A percentile compares a stretch with the other conserved stretches of the same genome.
Conservation (phyloP, 2,329 filamentous ascomycete species). For the Aspergillus ochraceoroseus region DNA sequence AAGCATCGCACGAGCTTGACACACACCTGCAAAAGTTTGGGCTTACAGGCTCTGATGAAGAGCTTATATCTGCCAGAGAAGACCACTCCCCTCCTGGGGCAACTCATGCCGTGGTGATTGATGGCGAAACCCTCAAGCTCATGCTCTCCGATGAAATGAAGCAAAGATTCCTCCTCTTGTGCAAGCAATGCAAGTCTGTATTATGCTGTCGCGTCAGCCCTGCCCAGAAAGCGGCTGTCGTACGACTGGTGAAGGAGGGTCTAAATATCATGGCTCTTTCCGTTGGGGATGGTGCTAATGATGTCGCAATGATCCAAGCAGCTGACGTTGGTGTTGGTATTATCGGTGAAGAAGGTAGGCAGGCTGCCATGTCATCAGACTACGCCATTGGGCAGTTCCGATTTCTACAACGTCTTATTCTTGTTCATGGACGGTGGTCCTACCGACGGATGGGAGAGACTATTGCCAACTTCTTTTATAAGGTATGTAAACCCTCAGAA, state of each 20-base stretch:
- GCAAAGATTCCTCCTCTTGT: constrained; percentile 89
- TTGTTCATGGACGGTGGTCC: constrained; percentile 94
- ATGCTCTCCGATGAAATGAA: constrained; percentile 76
- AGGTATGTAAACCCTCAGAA: constrained; percentile 49
- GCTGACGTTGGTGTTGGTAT: constrained; percentile 96
- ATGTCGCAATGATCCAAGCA: constrained; percentile 97
- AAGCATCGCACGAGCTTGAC: constrained; percentile 67
- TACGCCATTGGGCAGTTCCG: constrained; percentile 94
- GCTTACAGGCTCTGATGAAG: constrained; percentile 78
- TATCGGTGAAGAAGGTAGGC: constrained; percentile 83
- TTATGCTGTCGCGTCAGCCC: constrained; percentile 96
- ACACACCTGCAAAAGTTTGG: constrained; percentile 67
- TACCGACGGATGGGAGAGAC: constrained; percentile 88
- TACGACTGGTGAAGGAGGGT: constrained; percentile 89
- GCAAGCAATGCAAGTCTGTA: constrained; percentile 95
- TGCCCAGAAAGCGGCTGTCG: constrained; percentile 94
- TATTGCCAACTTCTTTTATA: constrained; percentile 99
- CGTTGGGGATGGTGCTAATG: constrained; percentile 89
- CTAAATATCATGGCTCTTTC: constrained; percentile 94
- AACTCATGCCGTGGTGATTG: constrained; percentile 90
- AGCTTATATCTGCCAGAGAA: constrained; percentile 70
- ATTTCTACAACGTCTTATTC: constrained; percentile 74
- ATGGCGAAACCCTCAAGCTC: constrained; percentile 87
- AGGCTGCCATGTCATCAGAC: constrained; percentile 93
- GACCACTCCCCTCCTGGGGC: constrained; percentile 81